Percentiles rank a stretch among this genome's conserved stretches.
phyloP scores from a whole-genome alignment of 768 basidiomycete species.

The Fomitopsis pulvina region DNA sequence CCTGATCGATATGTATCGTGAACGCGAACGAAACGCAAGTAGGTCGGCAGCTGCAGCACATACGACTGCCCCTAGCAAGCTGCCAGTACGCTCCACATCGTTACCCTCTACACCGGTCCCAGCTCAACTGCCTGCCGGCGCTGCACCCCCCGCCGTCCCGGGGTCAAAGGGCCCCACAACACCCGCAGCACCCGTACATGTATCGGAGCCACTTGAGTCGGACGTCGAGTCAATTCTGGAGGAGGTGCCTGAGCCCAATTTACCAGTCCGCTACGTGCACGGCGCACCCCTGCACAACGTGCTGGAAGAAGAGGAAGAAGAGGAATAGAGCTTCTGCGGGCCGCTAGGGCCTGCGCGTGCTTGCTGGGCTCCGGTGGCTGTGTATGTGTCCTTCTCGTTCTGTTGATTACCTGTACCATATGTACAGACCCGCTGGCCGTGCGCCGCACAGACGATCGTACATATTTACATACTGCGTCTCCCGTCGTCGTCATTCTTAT shows the following conservation, averaged over 20 bases:
- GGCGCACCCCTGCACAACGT: conserved; percentile 86
- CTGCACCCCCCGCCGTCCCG: conserved; percentile 27
- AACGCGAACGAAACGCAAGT: conserved; percentile 44
- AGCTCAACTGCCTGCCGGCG: conserved; percentile 2
- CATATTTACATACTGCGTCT: neutral
- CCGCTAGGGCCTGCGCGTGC: neutral
- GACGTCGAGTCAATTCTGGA: conserved; percentile 1
- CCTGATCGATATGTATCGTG: conserved; percentile 83
- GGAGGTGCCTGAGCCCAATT: conserved; percentile 5
- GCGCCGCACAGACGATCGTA: neutral
- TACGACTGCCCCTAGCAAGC: conserved; percentile 22
- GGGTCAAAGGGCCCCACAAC: conserved; percentile 25
- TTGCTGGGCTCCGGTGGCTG: neutral
- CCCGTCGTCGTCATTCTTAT: neutral
- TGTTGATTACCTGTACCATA: neutral
- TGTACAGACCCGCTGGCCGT: neutral
- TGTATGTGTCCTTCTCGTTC: neutral
- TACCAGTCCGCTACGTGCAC: conserved; percentile 57
- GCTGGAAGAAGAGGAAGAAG: conserved; percentile 57
- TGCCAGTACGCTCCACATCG: conserved; percentile 28
- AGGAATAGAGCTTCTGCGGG: conserved; percentile 1
- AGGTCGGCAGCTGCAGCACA: neutral
- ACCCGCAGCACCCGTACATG: neutral
- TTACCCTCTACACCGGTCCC: conserved; percentile 6
- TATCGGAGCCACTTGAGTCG: conserved; percentile 1